Conservation (phyloP, 495 filamentous ascomycete species). For the Arthonia radiata region DNA sequence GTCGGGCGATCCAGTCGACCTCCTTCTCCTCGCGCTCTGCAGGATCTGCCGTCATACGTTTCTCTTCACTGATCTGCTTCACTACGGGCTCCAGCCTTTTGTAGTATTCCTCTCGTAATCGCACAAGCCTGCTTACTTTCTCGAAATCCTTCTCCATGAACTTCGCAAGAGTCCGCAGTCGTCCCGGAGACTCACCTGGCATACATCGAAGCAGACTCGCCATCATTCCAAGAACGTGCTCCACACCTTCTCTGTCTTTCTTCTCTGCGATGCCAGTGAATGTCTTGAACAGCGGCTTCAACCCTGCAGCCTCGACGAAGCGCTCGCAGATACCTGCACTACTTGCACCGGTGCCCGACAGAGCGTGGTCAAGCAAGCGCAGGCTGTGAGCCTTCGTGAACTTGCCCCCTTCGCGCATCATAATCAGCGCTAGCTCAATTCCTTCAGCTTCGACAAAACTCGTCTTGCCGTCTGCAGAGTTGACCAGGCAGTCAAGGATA, state of each 20-base stretch:
- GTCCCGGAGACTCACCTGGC: conserved; percentile 49
- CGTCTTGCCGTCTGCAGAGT: conserved; percentile 47
- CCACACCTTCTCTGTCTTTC: conserved; percentile 35
- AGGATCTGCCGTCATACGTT: conserved; percentile 10
- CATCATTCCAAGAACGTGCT: conserved; percentile 80
- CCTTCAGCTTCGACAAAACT: conserved; percentile 82
- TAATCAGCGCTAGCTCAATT: conserved; percentile 71
- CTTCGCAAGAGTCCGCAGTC: conserved; percentile 72
- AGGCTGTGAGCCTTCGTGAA: conserved; percentile 55
- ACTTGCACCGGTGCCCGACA: conserved; percentile 21
- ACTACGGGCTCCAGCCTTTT: conserved; percentile 40
- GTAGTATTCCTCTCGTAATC: conserved; percentile 46
- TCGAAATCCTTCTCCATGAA: conserved; percentile 90
- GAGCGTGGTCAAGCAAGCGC: conserved; percentile 62
- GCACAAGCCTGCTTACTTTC: conserved; percentile 45
- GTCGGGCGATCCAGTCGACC: conserved; percentile 62
- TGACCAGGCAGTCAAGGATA: conserved; percentile 50
- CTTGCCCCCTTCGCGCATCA: conserved; percentile 63
- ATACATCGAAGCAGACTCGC: conserved; percentile 58
- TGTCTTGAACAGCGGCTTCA: conserved; percentile 62
- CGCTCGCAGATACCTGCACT: conserved; percentile 37
- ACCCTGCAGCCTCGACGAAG: conserved; percentile 59
- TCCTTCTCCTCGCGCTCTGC: conserved; percentile 39
- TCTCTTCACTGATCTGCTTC: conserved; percentile 34
- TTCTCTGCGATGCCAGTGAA: conserved; percentile 66